Base-by-base conservation (phyloP, 2,329 filamentous ascomycete genomes). In the Passalora sequoiae region DNA sequence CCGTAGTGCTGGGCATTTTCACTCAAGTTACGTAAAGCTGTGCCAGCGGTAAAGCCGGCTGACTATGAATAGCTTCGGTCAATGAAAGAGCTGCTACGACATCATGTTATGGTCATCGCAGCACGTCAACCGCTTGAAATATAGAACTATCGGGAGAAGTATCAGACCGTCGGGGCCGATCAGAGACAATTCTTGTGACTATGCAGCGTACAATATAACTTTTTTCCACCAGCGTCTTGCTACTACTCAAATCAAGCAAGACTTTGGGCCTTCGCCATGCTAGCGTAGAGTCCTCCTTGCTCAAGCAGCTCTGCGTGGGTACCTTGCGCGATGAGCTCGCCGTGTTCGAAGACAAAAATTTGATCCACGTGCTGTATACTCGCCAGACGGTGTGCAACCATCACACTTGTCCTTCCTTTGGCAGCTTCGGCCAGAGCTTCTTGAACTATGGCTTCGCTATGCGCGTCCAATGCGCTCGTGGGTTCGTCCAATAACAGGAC, bases 301-400 rank as follows among this genome's bases (percentile, higher is more conserved):
- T 38, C 16, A 24, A 42, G 65, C 51, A 84, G 64, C 55, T 81
- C 77, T 4, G 69, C 66, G 58, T 84, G 80, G 15, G 73, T 73
- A n/a, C 83, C 81, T 43, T 69, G 65, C 58, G 84, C 80, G 1
- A 78, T 67, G 27, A 84, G 72, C 16, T 62, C 75, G 17, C 82
- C 79, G 47, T 81, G 74, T 8, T 84, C 83, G 36, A 92, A 77
- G 0, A 91, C 84, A 55, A 86, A 87, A 30, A 89, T 89, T n/a
- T 81, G 69, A 61, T 91, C 81, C 1, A 85, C 84, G 54, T 89
- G 83, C 62, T 86, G 84, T 15, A 89, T 80, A 9, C 84, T 91
- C 0, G 82, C 82, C 37, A 91, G 69, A 10, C 86, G 73, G 61
- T 91, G 86, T 1, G 86, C 86, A 8, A 92, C 84, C 2, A 84